These are phyloP conservation scores for Massariosphaeria phaeospora DNA, from an alignment of 495 filamentous ascomycete genomes.

Conservation along the genomic window DNA sequence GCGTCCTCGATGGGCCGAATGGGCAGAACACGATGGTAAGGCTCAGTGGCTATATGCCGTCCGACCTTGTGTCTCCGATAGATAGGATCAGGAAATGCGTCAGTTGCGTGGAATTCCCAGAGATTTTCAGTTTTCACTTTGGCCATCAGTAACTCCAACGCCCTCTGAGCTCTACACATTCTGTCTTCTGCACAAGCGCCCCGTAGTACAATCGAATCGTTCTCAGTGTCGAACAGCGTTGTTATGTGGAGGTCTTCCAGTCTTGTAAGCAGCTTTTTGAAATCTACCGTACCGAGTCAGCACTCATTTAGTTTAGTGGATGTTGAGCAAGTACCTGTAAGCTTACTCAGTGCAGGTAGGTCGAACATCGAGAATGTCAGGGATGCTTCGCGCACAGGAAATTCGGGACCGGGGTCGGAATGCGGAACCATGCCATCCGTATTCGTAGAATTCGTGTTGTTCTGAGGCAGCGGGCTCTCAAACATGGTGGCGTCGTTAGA, in stretches of 20 bases:
- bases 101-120: not conserved
- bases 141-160: not conserved
- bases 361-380: too few relatives aligned
- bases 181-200: not conserved
- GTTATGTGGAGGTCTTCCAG: not conserved
- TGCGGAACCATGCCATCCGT: too few relatives aligned
- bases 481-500: too few relatives aligned
- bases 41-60: not conserved
- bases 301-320: not conserved
- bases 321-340: too few relatives aligned
- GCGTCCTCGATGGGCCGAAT: not conserved
- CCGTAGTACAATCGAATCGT: not conserved
- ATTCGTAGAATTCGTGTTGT: too few relatives aligned
- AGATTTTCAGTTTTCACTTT: not conserved
- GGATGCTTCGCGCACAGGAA: too few relatives aligned
- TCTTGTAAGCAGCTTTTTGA: not conserved
- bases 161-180: not conserved
- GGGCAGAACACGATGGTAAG: not conserved
- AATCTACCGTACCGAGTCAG: not conserved
- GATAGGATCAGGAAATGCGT: not conserved
- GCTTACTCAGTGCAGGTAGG: too few relatives aligned
- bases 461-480: too few relatives aligned
- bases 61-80: not conserved
- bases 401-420: too few relatives aligned
- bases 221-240: not conserved